These are phyloP conservation scores for Pestalotiopsis fici DNA, from an alignment of 2,329 filamentous ascomycete species.

Conservation along the genomic window DNA sequence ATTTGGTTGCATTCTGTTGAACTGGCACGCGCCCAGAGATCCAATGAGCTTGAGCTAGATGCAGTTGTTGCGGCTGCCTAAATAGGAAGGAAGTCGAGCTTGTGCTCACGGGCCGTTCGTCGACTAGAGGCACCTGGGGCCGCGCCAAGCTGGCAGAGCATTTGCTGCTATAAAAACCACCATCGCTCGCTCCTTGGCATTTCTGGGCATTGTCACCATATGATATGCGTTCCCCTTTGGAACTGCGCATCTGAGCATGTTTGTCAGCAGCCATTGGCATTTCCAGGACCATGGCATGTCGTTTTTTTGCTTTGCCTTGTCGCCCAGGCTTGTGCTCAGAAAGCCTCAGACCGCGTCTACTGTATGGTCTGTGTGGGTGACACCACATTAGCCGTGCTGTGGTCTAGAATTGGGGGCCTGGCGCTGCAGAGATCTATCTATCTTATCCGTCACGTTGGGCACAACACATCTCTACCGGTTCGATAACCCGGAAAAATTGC, in stretches of 20 bases:
- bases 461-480: neutral
- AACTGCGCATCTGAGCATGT: neutral
- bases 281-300: neutral
- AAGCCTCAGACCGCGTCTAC: neutral
- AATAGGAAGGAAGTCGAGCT: constrained; percentile 2
- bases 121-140: neutral
- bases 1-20: neutral
- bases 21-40: neutral
- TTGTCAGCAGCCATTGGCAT: neutral
- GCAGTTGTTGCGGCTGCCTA: neutral
- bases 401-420: neutral
- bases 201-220: constrained; percentile 6
- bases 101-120: neutral
- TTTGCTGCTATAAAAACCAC: constrained; percentile 7
- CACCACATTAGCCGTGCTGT: neutral
- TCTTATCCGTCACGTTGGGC: neutral
- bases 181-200: constrained; percentile 4
- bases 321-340: too few species aligned
- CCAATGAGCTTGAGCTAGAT: neutral
- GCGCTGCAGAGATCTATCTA: neutral
- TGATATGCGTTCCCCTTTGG: neutral
- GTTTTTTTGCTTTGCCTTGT: neutral
- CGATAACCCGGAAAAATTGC: too few species aligned
- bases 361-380: neutral
- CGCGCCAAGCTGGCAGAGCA: neutral